These are phyloP conservation scores for Marasmius fiardii DNA, from an alignment of 1,284 basidiomycete genomes.

Conservation along the genomic window DNA sequence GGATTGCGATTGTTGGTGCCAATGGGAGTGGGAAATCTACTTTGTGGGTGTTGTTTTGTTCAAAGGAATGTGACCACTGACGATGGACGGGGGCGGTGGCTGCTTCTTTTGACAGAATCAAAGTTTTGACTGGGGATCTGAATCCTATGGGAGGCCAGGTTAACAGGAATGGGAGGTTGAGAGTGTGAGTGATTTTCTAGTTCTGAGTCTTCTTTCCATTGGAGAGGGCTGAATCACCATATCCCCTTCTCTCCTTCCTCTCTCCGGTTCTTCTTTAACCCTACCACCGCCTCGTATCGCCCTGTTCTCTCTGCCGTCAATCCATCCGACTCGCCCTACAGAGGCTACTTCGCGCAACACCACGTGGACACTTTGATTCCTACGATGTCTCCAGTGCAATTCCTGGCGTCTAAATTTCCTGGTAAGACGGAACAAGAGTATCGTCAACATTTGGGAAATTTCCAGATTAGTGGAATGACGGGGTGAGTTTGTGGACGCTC, in stretches of 20 bases:
- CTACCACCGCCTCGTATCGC: background rate
- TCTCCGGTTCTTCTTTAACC: no score
- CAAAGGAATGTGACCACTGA: slow-evolving; percentile 1
- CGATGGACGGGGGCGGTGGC: no score
- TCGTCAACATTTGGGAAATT: slow-evolving; percentile 91
- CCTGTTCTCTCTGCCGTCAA: slow-evolving; percentile 4
- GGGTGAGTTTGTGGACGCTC: slow-evolving; percentile 44
- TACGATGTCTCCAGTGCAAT: slow-evolving; percentile 86
- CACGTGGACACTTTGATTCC: slow-evolving; percentile 93
- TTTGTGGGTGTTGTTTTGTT: slow-evolving; percentile 40
- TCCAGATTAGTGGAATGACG: slow-evolving; percentile 97
- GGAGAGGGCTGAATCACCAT: no score
- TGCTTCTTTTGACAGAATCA: slow-evolving; percentile 66
- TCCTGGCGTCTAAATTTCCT: slow-evolving; percentile 89
- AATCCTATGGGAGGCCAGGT: slow-evolving; percentile 80
- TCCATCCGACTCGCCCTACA: no score
- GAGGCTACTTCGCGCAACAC: slow-evolving; percentile 95
- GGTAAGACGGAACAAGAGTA: slow-evolving; percentile 98
- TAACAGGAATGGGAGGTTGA: slow-evolving; percentile 86
- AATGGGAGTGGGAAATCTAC: slow-evolving; percentile 83
- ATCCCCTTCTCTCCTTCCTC: no score
- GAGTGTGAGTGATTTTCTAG: no score
- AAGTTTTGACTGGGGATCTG: slow-evolving; percentile 90
- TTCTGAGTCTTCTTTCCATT: background rate
- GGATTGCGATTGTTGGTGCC: slow-evolving; percentile 89